phyloP scores from a whole-genome alignment of 148 eudicot genomes.

The Oxyria digyna region DNA sequence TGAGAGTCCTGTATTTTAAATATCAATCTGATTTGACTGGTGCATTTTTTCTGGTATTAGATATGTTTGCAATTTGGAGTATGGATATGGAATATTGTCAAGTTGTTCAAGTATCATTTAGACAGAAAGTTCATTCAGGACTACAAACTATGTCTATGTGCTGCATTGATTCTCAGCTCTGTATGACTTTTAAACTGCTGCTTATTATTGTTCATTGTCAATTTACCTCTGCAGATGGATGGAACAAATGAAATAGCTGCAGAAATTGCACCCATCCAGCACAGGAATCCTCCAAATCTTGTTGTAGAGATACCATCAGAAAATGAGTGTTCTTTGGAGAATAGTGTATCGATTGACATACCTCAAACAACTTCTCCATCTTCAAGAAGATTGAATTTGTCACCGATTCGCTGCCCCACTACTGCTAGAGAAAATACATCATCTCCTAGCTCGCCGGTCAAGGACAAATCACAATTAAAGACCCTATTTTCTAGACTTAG shows the following conservation, averaged over 20 bases:
- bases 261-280: neutral
- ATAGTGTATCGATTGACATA: neutral
- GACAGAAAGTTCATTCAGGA: too few relatives aligned
- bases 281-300: neutral
- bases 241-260: neutral
- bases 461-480: neutral
- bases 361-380: neutral
- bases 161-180: too few relatives aligned
- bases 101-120: too few relatives aligned
- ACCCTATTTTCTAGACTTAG: neutral
- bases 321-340: neutral
- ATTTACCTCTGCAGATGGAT: neutral
- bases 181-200: too few relatives aligned
- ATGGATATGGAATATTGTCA: too few relatives aligned
- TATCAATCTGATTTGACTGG: too few relatives aligned
- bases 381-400: neutral
- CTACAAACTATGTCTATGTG: too few relatives aligned
- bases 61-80: too few relatives aligned
- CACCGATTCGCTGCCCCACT: too few relatives aligned
- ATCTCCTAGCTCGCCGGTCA: neutral
- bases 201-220: neutral
- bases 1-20: too few relatives aligned
- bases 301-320: neutral
- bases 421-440: too few relatives aligned
- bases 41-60: too few relatives aligned